phyloP scores from a whole-genome alignment of 192 early-diverging fungal genomes.

The Podochytrium sp. region DNA sequence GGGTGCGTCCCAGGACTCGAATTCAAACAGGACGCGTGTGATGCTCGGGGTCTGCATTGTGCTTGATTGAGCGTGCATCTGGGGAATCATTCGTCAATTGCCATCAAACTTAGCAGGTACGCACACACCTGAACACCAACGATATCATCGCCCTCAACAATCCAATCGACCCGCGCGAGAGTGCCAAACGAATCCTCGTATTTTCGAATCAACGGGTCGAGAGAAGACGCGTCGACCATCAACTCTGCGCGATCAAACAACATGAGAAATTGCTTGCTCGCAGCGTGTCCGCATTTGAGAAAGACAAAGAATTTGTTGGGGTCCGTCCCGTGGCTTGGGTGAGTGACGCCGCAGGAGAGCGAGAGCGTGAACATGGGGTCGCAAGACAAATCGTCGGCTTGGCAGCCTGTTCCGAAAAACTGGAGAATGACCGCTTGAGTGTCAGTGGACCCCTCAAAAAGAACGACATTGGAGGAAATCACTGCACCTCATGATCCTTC shows the following conservation, averaged over 20 bases:
- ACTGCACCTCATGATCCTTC: conserved; percentile 11
- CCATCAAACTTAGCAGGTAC: neutral
- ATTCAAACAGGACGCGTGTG: conserved; percentile 16
- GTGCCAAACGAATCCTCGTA: neutral
- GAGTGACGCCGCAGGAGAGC: neutral
- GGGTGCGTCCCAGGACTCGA: neutral
- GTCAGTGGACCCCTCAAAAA: too few relatives aligned
- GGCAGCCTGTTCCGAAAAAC: too few relatives aligned
- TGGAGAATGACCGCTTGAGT: too few relatives aligned
- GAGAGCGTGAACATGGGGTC: neutral
- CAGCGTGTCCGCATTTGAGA: neutral
- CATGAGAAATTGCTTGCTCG: neutral
- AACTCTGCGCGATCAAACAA: conserved; percentile 9
- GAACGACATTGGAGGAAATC: too few relatives aligned
- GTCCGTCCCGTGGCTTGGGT: neutral
- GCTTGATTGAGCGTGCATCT: conserved; percentile 21
- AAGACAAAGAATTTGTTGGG: conserved; percentile 4
- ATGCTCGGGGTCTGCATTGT: conserved; percentile 10
- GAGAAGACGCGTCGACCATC: neutral
- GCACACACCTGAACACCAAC: conserved; percentile 14
- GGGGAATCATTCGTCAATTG: neutral
- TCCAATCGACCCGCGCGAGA: conserved; percentile 15
- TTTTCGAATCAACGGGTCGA: conserved; percentile 3
- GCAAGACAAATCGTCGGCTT: conserved; percentile 9
- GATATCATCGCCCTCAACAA: conserved; percentile 8